phyloP scores from a whole-genome alignment of 2,329 filamentous ascomycete species.

The Talaromyces sp. region DNA sequence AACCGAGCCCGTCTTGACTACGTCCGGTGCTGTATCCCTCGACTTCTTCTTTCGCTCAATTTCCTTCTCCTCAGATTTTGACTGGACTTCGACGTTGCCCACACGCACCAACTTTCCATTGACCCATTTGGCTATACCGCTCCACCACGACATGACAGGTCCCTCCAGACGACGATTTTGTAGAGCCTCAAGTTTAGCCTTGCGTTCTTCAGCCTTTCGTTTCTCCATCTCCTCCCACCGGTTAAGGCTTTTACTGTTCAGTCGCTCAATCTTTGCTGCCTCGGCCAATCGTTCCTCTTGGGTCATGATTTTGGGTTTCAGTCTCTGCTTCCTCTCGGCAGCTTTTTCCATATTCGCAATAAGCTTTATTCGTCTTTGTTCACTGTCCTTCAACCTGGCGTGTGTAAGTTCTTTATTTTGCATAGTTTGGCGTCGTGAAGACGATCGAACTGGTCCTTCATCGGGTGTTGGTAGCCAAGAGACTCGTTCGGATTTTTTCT shows the following conservation, averaged over 20 bases:
- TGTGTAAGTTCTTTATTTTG: slow-evolving; percentile 60
- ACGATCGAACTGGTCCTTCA: slow-evolving; percentile 61
- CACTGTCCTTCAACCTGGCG: slow-evolving; percentile 48
- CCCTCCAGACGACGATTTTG: slow-evolving; percentile 84
- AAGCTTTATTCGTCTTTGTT: slow-evolving; percentile 46
- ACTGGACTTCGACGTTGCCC: slow-evolving; percentile 56
- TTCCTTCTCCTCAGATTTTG: slow-evolving; percentile 45
- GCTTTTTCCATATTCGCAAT: slow-evolving; percentile 60
- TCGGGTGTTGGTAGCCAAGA: slow-evolving; percentile 65
- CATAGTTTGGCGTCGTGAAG: slow-evolving; percentile 61
- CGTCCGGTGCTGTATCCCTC: slow-evolving; percentile 18
- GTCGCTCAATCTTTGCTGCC: slow-evolving; percentile 76
- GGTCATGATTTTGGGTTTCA: slow-evolving; percentile 77
- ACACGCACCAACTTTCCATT: slow-evolving; percentile 70
- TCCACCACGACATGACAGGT: slow-evolving; percentile 88
- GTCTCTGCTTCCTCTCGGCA: slow-evolving; percentile 62
- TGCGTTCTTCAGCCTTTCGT: slow-evolving; percentile 77
- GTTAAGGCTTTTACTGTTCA: slow-evolving; percentile 86
- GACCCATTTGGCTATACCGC: slow-evolving; percentile 79
- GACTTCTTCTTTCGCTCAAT: slow-evolving; percentile 43
- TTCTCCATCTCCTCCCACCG: slow-evolving; percentile 93
- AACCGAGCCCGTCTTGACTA: slow-evolving; percentile 25
- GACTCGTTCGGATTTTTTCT: slow-evolving; percentile 68
- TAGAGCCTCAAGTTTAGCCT: slow-evolving; percentile 78
- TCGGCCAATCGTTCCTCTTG: slow-evolving; percentile 81